These are phyloP conservation scores for Monosporozyma yasuniensis DNA, from an alignment of 805 yeast species.

Conservation along the genomic window DNA sequence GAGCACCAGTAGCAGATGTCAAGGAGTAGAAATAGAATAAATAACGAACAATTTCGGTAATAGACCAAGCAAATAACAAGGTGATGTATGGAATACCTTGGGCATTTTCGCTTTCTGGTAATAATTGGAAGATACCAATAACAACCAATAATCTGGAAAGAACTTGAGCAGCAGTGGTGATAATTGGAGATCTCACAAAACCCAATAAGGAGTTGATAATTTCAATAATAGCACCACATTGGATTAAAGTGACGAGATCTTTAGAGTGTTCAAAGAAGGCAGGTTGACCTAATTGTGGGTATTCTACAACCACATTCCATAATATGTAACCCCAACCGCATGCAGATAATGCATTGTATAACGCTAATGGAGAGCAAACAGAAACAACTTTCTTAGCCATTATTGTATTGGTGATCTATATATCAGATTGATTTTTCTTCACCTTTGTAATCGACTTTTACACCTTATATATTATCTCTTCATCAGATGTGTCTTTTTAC, in stretches of 20 bases:
- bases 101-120: constrained; percentile 56
- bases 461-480: too few relatives aligned
- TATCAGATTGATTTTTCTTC: too few relatives aligned
- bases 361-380: constrained; percentile 28
- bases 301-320: constrained; percentile 34
- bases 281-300: constrained; percentile 52
- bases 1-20: constrained; percentile 34
- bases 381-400: constrained; percentile 20
- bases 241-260: constrained; percentile 54
- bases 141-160: constrained; percentile 75
- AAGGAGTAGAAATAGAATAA: constrained; percentile 49
- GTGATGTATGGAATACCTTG: constrained; percentile 51
- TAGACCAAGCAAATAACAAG: constrained; percentile 77
- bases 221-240: constrained; percentile 73
- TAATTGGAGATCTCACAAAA: constrained; percentile 71
- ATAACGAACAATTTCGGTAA: constrained; percentile 88
- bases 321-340: constrained; percentile 46
- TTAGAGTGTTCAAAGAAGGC: constrained; percentile 51
- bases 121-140: constrained; percentile 66
- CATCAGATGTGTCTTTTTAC: too few relatives aligned
- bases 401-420: neutral
- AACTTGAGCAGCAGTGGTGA: constrained; percentile 83
- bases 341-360: constrained; percentile 47
- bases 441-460: too few relatives aligned
- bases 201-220: constrained; percentile 71